Conservation (phyloP, 2,329 filamentous ascomycete genomes). For the Epichloe hybrida region DNA sequence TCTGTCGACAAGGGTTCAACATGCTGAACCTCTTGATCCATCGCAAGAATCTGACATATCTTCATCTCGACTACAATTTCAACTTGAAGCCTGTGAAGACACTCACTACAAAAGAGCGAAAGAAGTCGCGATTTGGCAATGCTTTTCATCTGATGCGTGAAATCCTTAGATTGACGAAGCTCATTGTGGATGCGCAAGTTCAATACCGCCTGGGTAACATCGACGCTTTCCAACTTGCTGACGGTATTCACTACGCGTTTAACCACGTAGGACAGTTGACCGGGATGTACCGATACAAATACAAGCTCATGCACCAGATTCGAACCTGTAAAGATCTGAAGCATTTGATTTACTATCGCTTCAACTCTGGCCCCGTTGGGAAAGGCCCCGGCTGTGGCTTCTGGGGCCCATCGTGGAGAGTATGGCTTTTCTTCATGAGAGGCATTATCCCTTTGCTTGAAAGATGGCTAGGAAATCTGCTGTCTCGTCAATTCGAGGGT, state of each 20-base stretch:
- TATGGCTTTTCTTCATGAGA: conserved; percentile 98
- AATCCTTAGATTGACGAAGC: conserved; percentile 86
- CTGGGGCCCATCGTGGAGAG: conserved; percentile 96
- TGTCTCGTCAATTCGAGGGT: conserved; percentile 95
- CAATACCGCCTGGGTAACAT: conserved; percentile 97
- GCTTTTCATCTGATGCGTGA: conserved; percentile 98
- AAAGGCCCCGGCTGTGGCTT: conserved; percentile 97
- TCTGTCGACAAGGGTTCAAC: conserved; percentile 96
- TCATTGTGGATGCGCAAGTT: conserved; percentile 96
- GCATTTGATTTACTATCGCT: conserved; percentile 97
- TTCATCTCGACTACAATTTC: conserved; percentile 99
- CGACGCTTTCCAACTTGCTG: conserved; percentile 94
- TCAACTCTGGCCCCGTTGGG: conserved; percentile 91
- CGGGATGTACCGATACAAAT: conserved; percentile 99
- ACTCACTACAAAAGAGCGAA: conserved; percentile 93
- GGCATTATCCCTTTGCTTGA: conserved; percentile 95
- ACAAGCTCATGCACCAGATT: conserved; percentile 99
- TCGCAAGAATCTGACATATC: conserved; percentile 93
- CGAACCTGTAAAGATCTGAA: conserved; percentile 98
- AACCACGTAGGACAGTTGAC: conserved; percentile 97
- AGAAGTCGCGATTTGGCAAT: conserved; percentile 98
- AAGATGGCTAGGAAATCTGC: conserved; percentile 90
- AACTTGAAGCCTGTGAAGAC: conserved; percentile 99
- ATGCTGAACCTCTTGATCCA: conserved; percentile 98
- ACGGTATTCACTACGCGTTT: conserved; percentile 98